A percentile compares a stretch with the other conserved stretches of the same genome.
Evolutionary conservation across 2,329 filamentous ascomycete species (phyloP).

Genomic region (Phyllosticta paracitricarpa): DNA sequence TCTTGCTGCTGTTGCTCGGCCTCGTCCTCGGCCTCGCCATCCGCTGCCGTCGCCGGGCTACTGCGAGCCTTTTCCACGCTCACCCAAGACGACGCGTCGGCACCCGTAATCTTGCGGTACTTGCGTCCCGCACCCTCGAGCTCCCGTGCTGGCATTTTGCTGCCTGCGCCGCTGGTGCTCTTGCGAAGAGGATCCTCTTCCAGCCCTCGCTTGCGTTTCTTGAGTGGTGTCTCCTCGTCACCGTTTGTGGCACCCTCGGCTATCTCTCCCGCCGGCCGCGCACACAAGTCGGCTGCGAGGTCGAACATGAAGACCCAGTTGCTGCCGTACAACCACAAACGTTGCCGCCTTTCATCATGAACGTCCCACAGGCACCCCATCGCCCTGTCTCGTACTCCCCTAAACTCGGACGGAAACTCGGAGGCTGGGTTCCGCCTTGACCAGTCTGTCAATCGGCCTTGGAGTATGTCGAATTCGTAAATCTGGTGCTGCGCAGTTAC

Average conservation of each 20-base stretch:
- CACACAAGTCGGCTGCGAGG: slow-evolving; percentile 55
- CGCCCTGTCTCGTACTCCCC: slow-evolving; percentile 63
- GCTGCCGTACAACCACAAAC: slow-evolving; percentile 80
- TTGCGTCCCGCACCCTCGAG: slow-evolving; percentile 37
- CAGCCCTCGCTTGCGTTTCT: slow-evolving; percentile 15
- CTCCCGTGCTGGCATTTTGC: slow-evolving; percentile 37
- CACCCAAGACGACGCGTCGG: slow-evolving; percentile 25
- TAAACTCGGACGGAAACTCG: slow-evolving; percentile 64
- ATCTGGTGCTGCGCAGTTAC: slow-evolving; percentile 58
- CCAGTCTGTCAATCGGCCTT: slow-evolving; percentile 74
- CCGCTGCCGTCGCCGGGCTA: neutral
- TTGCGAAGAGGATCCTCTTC: slow-evolving; percentile 34
- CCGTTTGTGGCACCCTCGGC: slow-evolving; percentile 11
- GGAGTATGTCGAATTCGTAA: slow-evolving; percentile 68
- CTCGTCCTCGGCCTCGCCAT: slow-evolving; percentile 20
- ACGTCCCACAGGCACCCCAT: slow-evolving; percentile 82
- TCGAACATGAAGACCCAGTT: slow-evolving; percentile 92
- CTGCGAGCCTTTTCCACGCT: neutral
- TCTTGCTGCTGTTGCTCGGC: slow-evolving; percentile 29
- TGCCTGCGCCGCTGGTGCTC: slow-evolving; percentile 45
- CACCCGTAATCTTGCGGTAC: slow-evolving; percentile 37
- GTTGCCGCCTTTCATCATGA: slow-evolving; percentile 31
- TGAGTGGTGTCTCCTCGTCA: slow-evolving; percentile 18
- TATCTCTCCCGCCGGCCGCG: slow-evolving; percentile 15
- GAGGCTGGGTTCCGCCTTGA: slow-evolving; percentile 71